Evolutionary conservation across 2,329 filamentous ascomycete species (phyloP), one percentile per base, ranked within the genome.

Genomic region (Trichoderma atroviride): DNA sequence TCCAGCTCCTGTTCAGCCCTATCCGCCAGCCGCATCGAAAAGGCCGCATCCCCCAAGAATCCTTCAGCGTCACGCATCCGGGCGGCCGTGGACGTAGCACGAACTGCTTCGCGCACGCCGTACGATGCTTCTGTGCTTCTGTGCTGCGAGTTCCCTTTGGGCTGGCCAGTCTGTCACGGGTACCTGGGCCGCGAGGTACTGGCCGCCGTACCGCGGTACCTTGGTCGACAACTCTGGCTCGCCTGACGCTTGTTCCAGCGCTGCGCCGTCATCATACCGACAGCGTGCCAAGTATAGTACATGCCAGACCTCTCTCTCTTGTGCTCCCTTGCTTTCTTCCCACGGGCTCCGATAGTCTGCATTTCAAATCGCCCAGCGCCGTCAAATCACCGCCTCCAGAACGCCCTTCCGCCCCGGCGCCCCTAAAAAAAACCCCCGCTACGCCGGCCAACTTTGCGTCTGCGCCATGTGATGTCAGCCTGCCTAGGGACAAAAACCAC

Each of bases 401-500:
- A 43, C 40, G 40, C 40, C 22, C 22, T 53, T 27, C 14, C 5
- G 24, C 27, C 24, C 52, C 52, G 47, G 47, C 40, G 43, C 16
- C 27, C 52, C 56, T 11, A n/a, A 31, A 37, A 35, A n/a, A 31
- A 29, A 33, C 11, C 14, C 19, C n/a, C 61, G 61, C 61, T 27
- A 37, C 24, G 52, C 53, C 40, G 35, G 53, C 37, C 55, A 57
- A 57, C 50, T 37, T 65, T 65, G 22, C 55, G 55, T 37, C 53
- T 58, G 53, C 53, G 52, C 52, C 63, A 67, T 67, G 65, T 68
- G 65, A 68, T 68, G 65, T 68, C 65, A 68, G 65, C 65, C 27
- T 16, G 33, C 24, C 14, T 5, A 50, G 19, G 33, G 33, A 3
- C 10, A 13, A 35, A 35, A 35, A 35, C 9, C 33, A 35, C 33